phyloP scores from a whole-genome alignment of 768 basidiomycete genomes.

The Boletus huronensis region DNA sequence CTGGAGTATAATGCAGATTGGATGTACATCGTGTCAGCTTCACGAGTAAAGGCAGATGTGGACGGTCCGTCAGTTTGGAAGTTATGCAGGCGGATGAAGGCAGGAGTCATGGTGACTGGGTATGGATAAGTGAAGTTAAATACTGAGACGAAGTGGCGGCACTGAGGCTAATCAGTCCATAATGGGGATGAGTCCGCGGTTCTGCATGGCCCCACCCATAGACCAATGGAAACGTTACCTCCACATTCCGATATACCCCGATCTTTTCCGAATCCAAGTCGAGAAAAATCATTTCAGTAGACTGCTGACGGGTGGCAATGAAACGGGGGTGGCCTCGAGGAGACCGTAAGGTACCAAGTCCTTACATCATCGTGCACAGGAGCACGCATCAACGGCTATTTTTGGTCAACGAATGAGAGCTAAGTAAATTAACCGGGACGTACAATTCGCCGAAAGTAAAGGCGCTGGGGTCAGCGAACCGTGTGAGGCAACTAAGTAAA shows the following conservation, averaged over 20 bases:
- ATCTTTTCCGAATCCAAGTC: constrained; percentile 7
- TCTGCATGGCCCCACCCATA: constrained; percentile 16
- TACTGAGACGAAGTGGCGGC: constrained; percentile 9
- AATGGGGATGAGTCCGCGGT: constrained; percentile 3
- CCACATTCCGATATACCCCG: constrained; percentile 15
- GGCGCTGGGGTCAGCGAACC: not conserved
- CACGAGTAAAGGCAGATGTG: not conserved
- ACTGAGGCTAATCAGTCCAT: constrained; percentile 11
- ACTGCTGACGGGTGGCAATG: constrained; percentile 21
- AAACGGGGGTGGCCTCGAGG: constrained; percentile 19
- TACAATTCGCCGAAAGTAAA: not conserved
- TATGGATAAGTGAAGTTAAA: constrained; percentile 12
- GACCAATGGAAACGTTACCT: constrained; percentile 20
- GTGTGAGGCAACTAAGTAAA: not conserved
- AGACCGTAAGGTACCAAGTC: constrained; percentile 7
- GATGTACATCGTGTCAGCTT: not conserved
- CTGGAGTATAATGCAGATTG: constrained; percentile 11
- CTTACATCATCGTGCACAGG: constrained; percentile 9
- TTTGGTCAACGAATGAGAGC: not conserved
- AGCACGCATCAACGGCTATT: not conserved
- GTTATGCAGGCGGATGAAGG: constrained; percentile 3
- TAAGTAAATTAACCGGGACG: not conserved
- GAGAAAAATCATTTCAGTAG: constrained; percentile 10
- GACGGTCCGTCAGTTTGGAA: not conserved
- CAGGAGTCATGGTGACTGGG: constrained; percentile 9